A percentile compares a stretch with the other conserved stretches of the same genome.
phyloP scores from a whole-genome alignment of 352 stramenopile genomes.

The Phytophthora constricta region DNA sequence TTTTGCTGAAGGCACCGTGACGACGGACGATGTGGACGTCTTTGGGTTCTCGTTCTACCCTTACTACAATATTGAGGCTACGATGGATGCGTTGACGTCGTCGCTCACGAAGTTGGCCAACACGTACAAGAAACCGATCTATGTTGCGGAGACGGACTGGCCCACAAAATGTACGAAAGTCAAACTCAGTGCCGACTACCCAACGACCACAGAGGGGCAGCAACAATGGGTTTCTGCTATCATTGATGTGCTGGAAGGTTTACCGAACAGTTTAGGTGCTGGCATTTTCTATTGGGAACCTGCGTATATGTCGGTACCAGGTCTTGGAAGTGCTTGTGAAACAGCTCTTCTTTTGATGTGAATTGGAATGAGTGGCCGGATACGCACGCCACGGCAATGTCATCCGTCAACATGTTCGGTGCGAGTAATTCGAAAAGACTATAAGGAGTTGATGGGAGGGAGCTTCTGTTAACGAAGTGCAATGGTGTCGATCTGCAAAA shows the following conservation, averaged over 20 bases:
- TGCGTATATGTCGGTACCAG: conserved; percentile 32
- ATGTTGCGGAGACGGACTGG: conserved; percentile 42
- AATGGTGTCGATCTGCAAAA: background rate
- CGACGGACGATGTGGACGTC: conserved; percentile 35
- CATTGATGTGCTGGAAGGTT: conserved; percentile 29
- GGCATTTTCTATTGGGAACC: conserved; percentile 50
- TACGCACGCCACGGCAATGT: conserved; percentile 32
- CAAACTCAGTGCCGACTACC: conserved; percentile 32
- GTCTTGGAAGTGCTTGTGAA: conserved; percentile 36
- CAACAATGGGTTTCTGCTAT: conserved; percentile 35
- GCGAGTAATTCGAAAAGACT: background rate
- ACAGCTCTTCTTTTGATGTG: conserved; percentile 43
- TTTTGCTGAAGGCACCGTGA: conserved; percentile 35
- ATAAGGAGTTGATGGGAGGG: too few species aligned
- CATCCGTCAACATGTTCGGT: conserved; percentile 36
- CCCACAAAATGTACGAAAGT: conserved; percentile 37
- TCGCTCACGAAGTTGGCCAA: conserved; percentile 35
- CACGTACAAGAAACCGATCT: conserved; percentile 42
- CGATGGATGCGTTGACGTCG: conserved; percentile 32
- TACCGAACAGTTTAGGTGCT: conserved; percentile 33
- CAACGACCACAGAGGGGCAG: conserved; percentile 30
- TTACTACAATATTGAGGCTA: conserved; percentile 37
- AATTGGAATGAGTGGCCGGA: conserved; percentile 34
- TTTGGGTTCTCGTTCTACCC: conserved; percentile 45
- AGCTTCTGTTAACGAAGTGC: too few species aligned